Base-by-base conservation (phyloP, 1,139 yeast genomes). In the Kurtzmaniella quercitrusa region DNA sequence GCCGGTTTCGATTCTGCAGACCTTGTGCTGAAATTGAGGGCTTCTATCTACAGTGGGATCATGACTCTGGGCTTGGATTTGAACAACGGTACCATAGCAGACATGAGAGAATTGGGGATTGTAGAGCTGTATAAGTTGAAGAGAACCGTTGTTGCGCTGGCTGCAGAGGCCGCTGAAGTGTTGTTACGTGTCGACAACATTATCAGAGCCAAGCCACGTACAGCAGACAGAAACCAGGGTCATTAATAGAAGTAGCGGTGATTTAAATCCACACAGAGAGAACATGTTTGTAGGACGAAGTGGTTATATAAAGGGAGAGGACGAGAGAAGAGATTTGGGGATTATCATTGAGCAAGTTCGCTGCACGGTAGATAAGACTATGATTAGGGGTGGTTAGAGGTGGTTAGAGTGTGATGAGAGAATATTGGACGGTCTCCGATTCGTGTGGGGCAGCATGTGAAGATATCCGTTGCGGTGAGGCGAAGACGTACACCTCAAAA, bases 1-100 rank as follows among this genome's bases (percentile, higher is more conserved):
- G 98, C 99, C 4, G 99, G 98, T 29, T 87, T 81, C 58, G 98
- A 94, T 62, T 86, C 97, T 17, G 83, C 93, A 54, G 98, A 94
- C 52, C 74, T 93, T 49, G 95, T 93, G 15, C 79, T 98, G 7
- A 89, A 89, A 62, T 77, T 93, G 58, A 81, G 98, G 66, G 82
- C 97, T 2, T 87, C 98, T 19, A 87, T 93, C 47, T 93, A 93
- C 71, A 86, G 84, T 57, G 98, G 98, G 41, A 82, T 89, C 76
- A 77, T 88, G 25, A 89, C 96, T 8, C 83, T 93, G 10, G 98
- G 98, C 27, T 77, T 93, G 53, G 96, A 93, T 59, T 77, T 93
- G 57, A 83, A 87, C 57, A 75, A 75, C 38, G 98, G 98, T 47
- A 73, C 66, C 38, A 82, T 93, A 50, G 95, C 89, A 17, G 98